These are phyloP conservation scores for Sclerotinia glacialis DNA, from an alignment of 2,329 filamentous ascomycete genomes.

Conservation along the genomic window DNA sequence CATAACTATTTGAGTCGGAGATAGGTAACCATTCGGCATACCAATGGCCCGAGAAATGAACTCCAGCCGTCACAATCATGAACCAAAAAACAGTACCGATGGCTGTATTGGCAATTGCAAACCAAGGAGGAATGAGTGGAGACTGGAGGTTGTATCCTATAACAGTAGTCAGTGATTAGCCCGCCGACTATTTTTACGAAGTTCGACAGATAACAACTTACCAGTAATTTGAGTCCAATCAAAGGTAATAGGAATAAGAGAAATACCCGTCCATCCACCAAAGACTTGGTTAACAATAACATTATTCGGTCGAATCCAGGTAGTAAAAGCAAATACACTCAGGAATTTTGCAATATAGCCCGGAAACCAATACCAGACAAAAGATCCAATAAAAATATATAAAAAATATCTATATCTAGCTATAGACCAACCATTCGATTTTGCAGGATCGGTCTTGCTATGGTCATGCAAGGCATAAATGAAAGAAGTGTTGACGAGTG, in stretches of 20 bases:
- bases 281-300: slow-evolving; percentile 70
- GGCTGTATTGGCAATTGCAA: slow-evolving; percentile 70
- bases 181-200: slow-evolving; percentile 47
- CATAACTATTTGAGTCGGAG: slow-evolving; percentile 59
- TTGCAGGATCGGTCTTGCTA: slow-evolving; percentile 48
- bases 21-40: slow-evolving; percentile 62
- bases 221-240: slow-evolving; percentile 44
- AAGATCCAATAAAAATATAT: slow-evolving; percentile 44
- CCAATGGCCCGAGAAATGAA: slow-evolving; percentile 69
- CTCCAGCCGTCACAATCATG: slow-evolving; percentile 53
- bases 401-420: slow-evolving; percentile 44
- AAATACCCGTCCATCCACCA: slow-evolving; percentile 63
- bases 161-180: background rate
- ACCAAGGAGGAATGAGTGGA: slow-evolving; percentile 65
- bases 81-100: slow-evolving; percentile 66
- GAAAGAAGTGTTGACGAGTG: slow-evolving; percentile 23
- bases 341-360: slow-evolving; percentile 65
- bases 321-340: slow-evolving; percentile 68
- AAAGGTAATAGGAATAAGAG: slow-evolving; percentile 68
- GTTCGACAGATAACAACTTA: slow-evolving; percentile 33
- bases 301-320: slow-evolving; percentile 69
- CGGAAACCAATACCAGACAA: slow-evolving; percentile 54
- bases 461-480: slow-evolving; percentile 58
- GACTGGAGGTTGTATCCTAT: slow-evolving; percentile 25
- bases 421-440: slow-evolving; percentile 45